These are phyloP conservation scores for Linnemannia elongata DNA, from an alignment of 192 early-diverging fungal genomes.

Conservation along the genomic window DNA sequence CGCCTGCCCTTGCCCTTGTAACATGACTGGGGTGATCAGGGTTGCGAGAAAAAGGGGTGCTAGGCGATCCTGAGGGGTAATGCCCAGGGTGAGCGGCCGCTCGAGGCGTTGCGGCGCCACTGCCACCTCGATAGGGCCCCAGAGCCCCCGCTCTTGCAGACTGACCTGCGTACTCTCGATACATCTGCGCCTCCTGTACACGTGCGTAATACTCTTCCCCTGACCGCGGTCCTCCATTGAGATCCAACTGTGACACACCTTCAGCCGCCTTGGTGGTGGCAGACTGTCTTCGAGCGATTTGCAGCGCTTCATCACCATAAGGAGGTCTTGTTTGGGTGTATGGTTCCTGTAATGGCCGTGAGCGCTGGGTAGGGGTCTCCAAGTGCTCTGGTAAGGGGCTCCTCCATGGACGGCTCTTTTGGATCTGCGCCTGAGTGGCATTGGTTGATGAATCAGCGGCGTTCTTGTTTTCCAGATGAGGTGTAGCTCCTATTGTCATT, in stretches of 20 bases:
- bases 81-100: neutral
- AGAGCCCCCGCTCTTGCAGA: neutral
- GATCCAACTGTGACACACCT: conserved; percentile 13
- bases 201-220: neutral
- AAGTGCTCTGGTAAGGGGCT: conserved; percentile 3
- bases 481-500: neutral
- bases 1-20: neutral
- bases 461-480: neutral
- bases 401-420: neutral
- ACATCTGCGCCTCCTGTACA: conserved; percentile 1
- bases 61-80: neutral
- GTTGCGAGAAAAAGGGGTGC: neutral
- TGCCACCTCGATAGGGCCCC: neutral
- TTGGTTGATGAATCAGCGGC: neutral
- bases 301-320: neutral
- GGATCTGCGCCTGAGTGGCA: neutral
- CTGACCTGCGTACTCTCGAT: neutral
- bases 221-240: neutral
- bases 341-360: neutral
- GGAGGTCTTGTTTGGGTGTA: neutral
- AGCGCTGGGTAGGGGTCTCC: neutral
- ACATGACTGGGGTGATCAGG: neutral
- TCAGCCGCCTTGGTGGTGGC: conserved; percentile 18
- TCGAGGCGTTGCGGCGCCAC: neutral
- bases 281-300: neutral